Conservation (phyloP, 2,329 filamentous ascomycete genomes). For the Penicillium decumbens region DNA sequence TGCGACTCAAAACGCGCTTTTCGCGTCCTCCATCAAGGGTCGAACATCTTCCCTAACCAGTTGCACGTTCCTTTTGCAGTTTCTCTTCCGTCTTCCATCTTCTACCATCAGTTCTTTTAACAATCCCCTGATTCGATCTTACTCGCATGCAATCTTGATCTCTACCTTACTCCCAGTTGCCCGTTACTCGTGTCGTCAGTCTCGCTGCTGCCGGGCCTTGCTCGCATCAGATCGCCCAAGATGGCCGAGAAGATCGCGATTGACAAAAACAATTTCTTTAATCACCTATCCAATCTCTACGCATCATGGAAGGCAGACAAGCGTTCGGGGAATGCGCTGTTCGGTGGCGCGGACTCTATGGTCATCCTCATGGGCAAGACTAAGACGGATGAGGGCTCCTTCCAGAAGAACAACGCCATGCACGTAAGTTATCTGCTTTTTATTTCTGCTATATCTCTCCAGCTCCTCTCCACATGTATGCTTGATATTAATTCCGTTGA, state of each 20-base stretch:
- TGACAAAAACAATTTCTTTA: conserved; percentile 88
- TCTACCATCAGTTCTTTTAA: not conserved
- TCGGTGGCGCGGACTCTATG: conserved; percentile 81
- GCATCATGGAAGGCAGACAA: conserved; percentile 96
- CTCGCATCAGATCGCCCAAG: conserved; percentile 15
- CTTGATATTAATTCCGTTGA: conserved; percentile 3
- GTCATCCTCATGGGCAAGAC: conserved; percentile 92
- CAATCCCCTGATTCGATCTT: not conserved
- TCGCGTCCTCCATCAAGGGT: conserved; percentile 17
- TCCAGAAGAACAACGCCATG: conserved; percentile 93
- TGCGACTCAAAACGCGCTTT: conserved; percentile 24
- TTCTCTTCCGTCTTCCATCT: conserved; percentile 1
- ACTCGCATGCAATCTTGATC: conserved; percentile 4
- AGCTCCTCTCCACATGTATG: not conserved
- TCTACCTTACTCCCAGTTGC: not conserved
- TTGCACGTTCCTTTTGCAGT: not conserved
- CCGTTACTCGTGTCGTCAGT: not conserved
- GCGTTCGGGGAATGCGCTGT: conserved; percentile 76
- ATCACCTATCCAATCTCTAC: conserved; percentile 80
- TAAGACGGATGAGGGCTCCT: conserved; percentile 70
- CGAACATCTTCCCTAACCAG: conserved; percentile 2
- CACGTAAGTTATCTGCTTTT: conserved; percentile 60
- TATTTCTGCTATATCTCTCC: not conserved
- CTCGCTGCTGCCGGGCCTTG: conserved; percentile 15
- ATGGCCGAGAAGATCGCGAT: conserved; percentile 87